A percentile compares a stretch with the other conserved stretches of the same genome.
phyloP scores from a whole-genome alignment of 371 early-diverging fungal species.

The Dichotomocladium elegans region DNA sequence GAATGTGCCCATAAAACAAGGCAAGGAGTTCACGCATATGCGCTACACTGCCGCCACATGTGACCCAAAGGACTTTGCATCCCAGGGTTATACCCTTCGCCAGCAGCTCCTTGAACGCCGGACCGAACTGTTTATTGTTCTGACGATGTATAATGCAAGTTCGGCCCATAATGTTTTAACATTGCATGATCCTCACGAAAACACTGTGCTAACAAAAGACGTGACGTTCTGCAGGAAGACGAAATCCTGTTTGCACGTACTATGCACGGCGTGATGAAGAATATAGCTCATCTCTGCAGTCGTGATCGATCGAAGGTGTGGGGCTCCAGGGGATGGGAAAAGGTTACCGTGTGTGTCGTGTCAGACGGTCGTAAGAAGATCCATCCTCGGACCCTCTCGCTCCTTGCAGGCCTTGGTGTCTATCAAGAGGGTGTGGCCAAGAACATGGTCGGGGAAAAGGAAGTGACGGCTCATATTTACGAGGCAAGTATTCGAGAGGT shows the following conservation, averaged over 20 bases:
- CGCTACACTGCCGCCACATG: constrained; percentile 82
- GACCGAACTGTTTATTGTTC: constrained; percentile 87
- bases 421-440: constrained; percentile 81
- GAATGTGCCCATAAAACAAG: constrained; percentile 53
- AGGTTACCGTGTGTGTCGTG: constrained; percentile 87
- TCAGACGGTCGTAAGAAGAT: constrained; percentile 67
- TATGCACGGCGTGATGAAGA: constrained; percentile 87
- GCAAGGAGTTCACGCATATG: constrained; percentile 75
- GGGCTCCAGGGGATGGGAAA: constrained; percentile 92
- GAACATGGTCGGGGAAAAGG: constrained; percentile 61
- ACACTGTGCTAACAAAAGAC: background rate
- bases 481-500: constrained; percentile 38
- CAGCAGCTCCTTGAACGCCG: constrained; percentile 68
- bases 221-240: constrained; percentile 88
- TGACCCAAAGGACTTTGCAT: constrained; percentile 78
- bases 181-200: background rate
- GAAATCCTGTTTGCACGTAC: constrained; percentile 88
- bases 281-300: constrained; percentile 84
- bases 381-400: constrained; percentile 62
- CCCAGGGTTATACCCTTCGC: constrained; percentile 75
- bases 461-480: constrained; percentile 75
- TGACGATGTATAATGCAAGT: constrained; percentile 80
- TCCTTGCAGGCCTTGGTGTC: constrained; percentile 76
- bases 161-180: too few species aligned
- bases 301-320: constrained; percentile 77